These are phyloP conservation scores for Lasiodiplodia theobromae DNA, from an alignment of 2,329 filamentous ascomycete species.

Conservation along the genomic window DNA sequence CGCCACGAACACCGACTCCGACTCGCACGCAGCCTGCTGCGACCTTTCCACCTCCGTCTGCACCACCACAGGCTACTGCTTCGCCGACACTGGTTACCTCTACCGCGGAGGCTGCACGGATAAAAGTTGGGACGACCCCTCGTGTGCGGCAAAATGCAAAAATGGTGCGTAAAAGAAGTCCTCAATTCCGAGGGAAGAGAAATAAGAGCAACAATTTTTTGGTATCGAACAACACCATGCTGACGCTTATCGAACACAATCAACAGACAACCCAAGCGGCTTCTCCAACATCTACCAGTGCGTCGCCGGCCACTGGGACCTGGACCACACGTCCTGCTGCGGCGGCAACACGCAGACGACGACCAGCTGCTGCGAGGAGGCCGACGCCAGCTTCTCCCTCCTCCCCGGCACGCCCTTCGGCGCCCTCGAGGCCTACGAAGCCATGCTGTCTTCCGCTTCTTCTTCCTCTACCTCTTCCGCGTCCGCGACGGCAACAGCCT, in stretches of 20 bases:
- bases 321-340: not conserved
- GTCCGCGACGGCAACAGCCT: not conserved
- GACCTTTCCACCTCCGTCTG: not conserved
- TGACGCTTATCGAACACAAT: not conserved
- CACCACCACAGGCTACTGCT: not conserved
- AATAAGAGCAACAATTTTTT: not conserved
- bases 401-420: not conserved
- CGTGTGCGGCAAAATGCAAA: not conserved
- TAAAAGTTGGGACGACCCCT: not conserved
- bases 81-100: not conserved
- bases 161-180: not conserved
- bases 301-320: not conserved
- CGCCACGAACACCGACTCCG: not conserved
- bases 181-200: not conserved
- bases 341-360: conserved; percentile 1
- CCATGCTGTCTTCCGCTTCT: not conserved
- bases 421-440: not conserved
- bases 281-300: not conserved
- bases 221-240: not conserved
- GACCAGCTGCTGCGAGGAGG: not conserved
- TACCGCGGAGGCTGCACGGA: not conserved
- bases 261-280: not conserved
- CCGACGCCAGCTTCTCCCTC: not conserved
- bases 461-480: not conserved
- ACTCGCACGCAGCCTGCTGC: not conserved